Percentiles rank a stretch among this genome's conserved stretches.
phyloP scores from a whole-genome alignment of 371 early-diverging fungal species.

The Apophysomyces trapeziformis region DNA sequence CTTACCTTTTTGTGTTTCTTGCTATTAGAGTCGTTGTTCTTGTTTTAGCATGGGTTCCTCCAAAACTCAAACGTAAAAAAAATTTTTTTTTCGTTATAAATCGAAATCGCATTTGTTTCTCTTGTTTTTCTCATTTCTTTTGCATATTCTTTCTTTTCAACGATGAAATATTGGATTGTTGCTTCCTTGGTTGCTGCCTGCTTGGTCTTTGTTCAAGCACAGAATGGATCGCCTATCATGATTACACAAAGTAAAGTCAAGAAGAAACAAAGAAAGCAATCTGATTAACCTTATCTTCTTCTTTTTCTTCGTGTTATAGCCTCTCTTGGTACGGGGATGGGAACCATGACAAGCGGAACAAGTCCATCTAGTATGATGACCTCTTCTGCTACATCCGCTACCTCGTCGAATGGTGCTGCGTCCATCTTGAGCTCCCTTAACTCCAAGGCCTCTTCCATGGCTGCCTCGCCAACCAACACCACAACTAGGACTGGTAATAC shows the following conservation, averaged over 20 bases:
- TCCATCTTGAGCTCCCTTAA: neutral
- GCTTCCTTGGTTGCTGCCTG: neutral
- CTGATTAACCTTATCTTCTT: too few species aligned
- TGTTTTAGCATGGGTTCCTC: constrained; percentile 2
- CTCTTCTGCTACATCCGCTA: neutral
- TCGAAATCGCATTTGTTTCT: neutral
- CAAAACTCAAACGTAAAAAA: too few species aligned
- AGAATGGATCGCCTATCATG: neutral
- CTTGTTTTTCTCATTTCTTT: neutral
- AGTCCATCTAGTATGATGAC: neutral
- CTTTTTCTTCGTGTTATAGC: too few species aligned
- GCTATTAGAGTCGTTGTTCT: too few species aligned
- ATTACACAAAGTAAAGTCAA: neutral
- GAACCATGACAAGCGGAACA: neutral
- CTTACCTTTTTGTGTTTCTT: too few species aligned
- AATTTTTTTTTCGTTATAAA: neutral
- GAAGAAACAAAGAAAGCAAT: too few species aligned
- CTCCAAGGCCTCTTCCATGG: constrained; percentile 4
- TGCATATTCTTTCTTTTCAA: neutral
- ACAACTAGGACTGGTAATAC: neutral
- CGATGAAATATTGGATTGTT: neutral
- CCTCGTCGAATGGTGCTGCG: neutral
- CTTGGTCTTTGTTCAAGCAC: neutral
- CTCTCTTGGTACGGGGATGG: neutral
- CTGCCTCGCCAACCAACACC: neutral